Evolutionary conservation across 2,329 filamentous ascomycete species (phyloP), one percentile per base, ranked within the genome.

Genomic region (Exophiala sp.): DNA sequence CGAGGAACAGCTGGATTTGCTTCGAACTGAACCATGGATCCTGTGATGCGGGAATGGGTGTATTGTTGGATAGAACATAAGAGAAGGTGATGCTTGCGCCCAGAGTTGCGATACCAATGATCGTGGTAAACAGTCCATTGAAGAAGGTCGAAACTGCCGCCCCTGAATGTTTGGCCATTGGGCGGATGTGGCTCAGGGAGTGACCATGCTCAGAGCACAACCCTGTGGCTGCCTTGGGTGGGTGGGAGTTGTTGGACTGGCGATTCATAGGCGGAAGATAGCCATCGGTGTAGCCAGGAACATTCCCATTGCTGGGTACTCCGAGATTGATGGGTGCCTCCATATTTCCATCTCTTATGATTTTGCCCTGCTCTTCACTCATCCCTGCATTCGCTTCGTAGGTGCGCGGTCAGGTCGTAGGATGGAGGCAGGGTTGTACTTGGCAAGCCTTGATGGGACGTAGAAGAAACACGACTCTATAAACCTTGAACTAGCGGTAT

Each of bases 71-170:
- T 10, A 62, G 48, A 32, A 62, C 58, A 34, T 59, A 62, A 48
- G 50, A 57, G 52, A 62, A 62, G 13, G 59, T 60, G 30, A 62
- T 48, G 40, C 56, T 59, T 29, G 58, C 53, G 3, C 59, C 58
- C 8, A 62, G 54, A 2, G 59, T 60, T 22, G 52, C 42, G 32
- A 61, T 58, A 13, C 53, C 60, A 29, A 62, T 55, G 42, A 59
- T 50, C 21, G 55, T 60, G 29, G 50, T 54, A 43, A 60, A 61
- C 30, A 62, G 43, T 21, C 59, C 58, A 27, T 53, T 62, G 53
- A 59, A 61, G 50, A 58, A 61, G 38, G 50, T 50, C 16, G 50
- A 48, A 5, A 62, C 58, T 13, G 50, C 52, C n/a, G 47, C 43
- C 8, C 58, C 58, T 13, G 47, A 47, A 37, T 60, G 57, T 32